Conservation (phyloP, 495 filamentous ascomycete species). For the Aspergillus olivimuriae region DNA sequence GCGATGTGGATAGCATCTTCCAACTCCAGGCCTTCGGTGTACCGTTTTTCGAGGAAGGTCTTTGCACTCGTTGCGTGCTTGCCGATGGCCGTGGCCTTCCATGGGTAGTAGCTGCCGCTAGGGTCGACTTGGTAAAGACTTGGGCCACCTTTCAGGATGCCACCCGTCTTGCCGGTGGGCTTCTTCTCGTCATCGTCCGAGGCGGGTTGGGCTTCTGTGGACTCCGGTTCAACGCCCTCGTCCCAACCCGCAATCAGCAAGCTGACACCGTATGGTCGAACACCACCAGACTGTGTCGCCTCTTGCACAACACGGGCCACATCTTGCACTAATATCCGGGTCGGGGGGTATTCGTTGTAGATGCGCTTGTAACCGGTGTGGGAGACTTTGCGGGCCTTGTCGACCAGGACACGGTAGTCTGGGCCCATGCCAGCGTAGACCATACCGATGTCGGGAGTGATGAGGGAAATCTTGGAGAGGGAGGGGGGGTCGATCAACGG, state of each 20-base stretch:
- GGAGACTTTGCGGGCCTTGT: slow-evolving; percentile 97
- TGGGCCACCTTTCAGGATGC: slow-evolving; percentile 90
- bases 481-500: slow-evolving; percentile 90
- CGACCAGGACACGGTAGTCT: slow-evolving; percentile 94
- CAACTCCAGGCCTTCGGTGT: slow-evolving; percentile 92
- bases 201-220: slow-evolving; percentile 41
- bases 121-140: slow-evolving; percentile 99
- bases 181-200: slow-evolving; percentile 60
- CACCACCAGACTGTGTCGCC: slow-evolving; percentile 94
- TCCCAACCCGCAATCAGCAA: slow-evolving; percentile 97
- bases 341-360: slow-evolving; percentile 99
- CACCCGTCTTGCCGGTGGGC: slow-evolving; percentile 76
- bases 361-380: slow-evolving; percentile 99
- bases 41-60: slow-evolving; percentile 98
- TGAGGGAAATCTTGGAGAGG: slow-evolving; percentile 92
- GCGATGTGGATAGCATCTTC: slow-evolving; percentile 99
- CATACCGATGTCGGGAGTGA: slow-evolving; percentile 99
- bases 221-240: slow-evolving; percentile 83
- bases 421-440: slow-evolving; percentile 99
- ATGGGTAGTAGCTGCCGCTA: slow-evolving; percentile 93
- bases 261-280: slow-evolving; percentile 95
- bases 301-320: slow-evolving; percentile 98
- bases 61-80: slow-evolving; percentile 98
- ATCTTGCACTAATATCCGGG: slow-evolving; percentile 96
- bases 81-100: slow-evolving; percentile 98